A percentile compares a stretch with the other conserved stretches of the same genome.
These are phyloP conservation scores for Hypoxylon sp. DNA, from an alignment of 2,329 filamentous ascomycete species.

Conservation along the genomic window DNA sequence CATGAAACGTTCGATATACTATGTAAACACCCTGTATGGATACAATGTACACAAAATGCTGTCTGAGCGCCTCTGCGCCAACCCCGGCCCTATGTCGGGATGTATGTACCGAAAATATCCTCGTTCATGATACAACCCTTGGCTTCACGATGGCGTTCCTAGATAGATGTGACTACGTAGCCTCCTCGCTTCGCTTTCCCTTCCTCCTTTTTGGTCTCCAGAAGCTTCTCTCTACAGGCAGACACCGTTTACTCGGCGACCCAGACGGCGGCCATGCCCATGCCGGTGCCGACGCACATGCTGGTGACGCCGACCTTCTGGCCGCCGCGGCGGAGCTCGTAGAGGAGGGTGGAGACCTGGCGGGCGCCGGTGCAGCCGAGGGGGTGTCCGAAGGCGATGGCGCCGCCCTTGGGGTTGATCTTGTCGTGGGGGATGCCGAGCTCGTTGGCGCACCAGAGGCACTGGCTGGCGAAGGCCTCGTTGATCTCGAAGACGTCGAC, in stretches of 20 bases:
- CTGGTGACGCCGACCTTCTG: conserved; percentile 90
- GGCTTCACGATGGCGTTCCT: conserved; percentile 4
- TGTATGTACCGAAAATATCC: conserved; percentile 5
- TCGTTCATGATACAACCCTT: background rate
- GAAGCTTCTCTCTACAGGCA: background rate
- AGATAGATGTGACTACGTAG: background rate
- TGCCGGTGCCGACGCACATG: conserved; percentile 97
- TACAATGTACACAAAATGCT: conserved; percentile 26
- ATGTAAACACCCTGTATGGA: conserved; percentile 28
- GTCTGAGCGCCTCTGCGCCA: conserved; percentile 6
- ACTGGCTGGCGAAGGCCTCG: conserved; percentile 96
- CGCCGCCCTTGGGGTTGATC: conserved; percentile 96
- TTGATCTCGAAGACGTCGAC: conserved; percentile 99
- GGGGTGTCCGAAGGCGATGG: conserved; percentile 95
- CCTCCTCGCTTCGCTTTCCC: too few species aligned
- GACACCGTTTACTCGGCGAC: conserved; percentile 85
- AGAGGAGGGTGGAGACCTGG: conserved; percentile 90
- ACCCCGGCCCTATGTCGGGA: background rate
- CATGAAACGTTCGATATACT: conserved; percentile 8
- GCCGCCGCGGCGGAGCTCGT: conserved; percentile 84
- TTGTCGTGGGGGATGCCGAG: conserved; percentile 83
- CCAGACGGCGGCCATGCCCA: conserved; percentile 98
- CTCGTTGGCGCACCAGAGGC: conserved; percentile 90
- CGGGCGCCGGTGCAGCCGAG: conserved; percentile 92
- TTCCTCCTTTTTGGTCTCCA: too few species aligned